Base-by-base conservation (phyloP, 2,329 filamentous ascomycete species). In the Paramyrothecium roridum region DNA sequence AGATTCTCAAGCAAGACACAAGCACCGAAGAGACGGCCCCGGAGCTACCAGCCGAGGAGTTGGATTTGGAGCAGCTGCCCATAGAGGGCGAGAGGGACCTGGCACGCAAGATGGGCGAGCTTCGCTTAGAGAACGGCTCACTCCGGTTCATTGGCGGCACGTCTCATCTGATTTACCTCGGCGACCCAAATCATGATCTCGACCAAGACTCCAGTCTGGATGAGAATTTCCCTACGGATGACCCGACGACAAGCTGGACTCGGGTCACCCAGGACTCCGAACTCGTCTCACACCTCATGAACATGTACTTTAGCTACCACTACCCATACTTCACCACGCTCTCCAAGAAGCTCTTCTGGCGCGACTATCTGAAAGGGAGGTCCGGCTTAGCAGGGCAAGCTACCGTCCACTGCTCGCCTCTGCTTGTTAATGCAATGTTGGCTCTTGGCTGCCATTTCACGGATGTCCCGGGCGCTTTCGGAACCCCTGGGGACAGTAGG, bases 231-330 rank as follows among this genome's bases (percentile, higher is more conserved):
- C 74, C 78, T 19, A 76, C 81, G 58, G 84, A 88, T 52, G 83
- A 93, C 58, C 87, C 91, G 3, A 80, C 95, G 53, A 86, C 85
- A 20, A 93, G 88, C 53, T 99, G 95, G 95, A 96, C 93, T 0
- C 84, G 80, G 17, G 91, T 96, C 48, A 96, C 91, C 2, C 80
- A 85, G 52, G 91, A 97, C 68, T 80, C 86, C 22, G 83, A 89
- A 53, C 79, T 96, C 48, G 86, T 97, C 63, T 83, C 87, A 17
- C 93, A 97, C 71, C 83, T 99, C 19, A 85, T 99, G 68, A 93
- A 93, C 66, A 93, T 98, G 90, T 99, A 99, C 74, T 98, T 98
- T 74, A 91, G 87, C 64, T 98, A 93, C 89, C 95, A 98, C 72
- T 98, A 98, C 71, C 88, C 92, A 19, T 98, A 95, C 73, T 99